These are phyloP conservation scores for Phytophthora ohioensis DNA, from an alignment of 352 stramenopile species.

Conservation along the genomic window DNA sequence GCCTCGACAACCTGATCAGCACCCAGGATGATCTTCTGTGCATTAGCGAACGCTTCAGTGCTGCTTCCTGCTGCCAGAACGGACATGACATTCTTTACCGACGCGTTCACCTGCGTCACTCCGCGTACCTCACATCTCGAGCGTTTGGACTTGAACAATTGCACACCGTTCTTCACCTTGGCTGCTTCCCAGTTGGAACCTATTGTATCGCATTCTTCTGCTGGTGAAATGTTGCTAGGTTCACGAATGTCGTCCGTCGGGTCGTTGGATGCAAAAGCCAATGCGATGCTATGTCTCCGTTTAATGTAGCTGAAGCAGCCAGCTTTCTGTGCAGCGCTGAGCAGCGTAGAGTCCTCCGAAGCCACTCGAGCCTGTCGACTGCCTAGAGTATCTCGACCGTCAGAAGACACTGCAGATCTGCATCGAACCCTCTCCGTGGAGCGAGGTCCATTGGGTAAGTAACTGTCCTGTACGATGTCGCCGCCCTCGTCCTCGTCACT, in stretches of 20 bases:
- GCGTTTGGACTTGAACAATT: conserved; percentile 73
- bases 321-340: conserved; percentile 76
- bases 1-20: conserved; percentile 74
- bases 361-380: conserved; percentile 9
- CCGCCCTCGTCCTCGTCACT: conserved; percentile 29
- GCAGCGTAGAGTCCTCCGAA: conserved; percentile 26
- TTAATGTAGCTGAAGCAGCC: conserved; percentile 89
- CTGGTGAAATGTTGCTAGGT: conserved; percentile 42
- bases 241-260: conserved; percentile 31
- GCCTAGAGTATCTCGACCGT: conserved; percentile 20
- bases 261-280: conserved; percentile 70
- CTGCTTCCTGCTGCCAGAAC: conserved; percentile 64
- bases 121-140: conserved; percentile 80
- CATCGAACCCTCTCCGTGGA: conserved; percentile 33
- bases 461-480: conserved; percentile 36
- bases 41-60: conserved; percentile 63
- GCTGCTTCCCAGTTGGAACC: conserved; percentile 66
- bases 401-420: conserved; percentile 31
- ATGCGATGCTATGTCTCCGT: conserved; percentile 69
- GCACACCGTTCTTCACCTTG: conserved; percentile 78
- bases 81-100: conserved; percentile 86
- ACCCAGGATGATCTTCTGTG: conserved; percentile 70
- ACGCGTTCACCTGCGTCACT: conserved; percentile 78
- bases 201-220: conserved; percentile 28
- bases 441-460: conserved; percentile 28